A percentile compares a stretch with the other conserved stretches of the same genome.
These are phyloP conservation scores for Morella rubra DNA, from an alignment of 306 rosid genomes.

Conservation along the genomic window DNA sequence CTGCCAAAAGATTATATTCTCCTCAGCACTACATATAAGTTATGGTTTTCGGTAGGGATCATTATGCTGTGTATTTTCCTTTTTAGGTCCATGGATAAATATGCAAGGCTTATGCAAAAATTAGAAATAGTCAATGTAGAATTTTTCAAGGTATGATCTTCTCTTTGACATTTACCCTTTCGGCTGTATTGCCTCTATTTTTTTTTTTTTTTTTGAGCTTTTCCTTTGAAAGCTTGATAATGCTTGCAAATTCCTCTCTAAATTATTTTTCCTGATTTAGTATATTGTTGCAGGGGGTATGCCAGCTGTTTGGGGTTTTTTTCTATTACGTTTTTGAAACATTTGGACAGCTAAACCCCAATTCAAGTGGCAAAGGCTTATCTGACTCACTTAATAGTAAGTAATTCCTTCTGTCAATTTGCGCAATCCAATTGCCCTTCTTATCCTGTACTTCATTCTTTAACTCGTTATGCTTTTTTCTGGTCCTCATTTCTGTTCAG, in stretches of 20 bases:
- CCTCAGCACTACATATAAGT: neutral
- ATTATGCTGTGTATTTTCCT: slow-evolving; percentile 40
- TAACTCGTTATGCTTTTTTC: neutral
- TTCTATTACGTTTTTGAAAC: slow-evolving; percentile 75
- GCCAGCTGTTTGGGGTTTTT: slow-evolving; percentile 86
- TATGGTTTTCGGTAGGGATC: slow-evolving; percentile 23
- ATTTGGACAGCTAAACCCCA: slow-evolving; percentile 73
- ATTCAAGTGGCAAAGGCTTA: slow-evolving; percentile 69
- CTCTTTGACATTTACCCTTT: slow-evolving; percentile 22
- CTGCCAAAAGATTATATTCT: slow-evolving; percentile 13
- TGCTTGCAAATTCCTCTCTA: slow-evolving; percentile 31
- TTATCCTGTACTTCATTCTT: slow-evolving; percentile 3
- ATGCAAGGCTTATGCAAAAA: slow-evolving; percentile 97
- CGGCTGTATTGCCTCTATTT: slow-evolving; percentile 1
- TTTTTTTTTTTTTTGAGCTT: slow-evolving; percentile 6
- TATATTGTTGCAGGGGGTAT: slow-evolving; percentile 84
- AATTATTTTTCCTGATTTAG: slow-evolving; percentile 60
- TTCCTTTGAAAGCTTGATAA: slow-evolving; percentile 14
- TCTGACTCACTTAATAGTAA: slow-evolving; percentile 66
- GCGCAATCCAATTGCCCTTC: neutral
- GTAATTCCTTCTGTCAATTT: slow-evolving; percentile 26
- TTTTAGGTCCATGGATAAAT: slow-evolving; percentile 93
- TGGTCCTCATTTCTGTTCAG: neutral
- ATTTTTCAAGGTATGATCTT: slow-evolving; percentile 73
- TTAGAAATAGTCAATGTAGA: slow-evolving; percentile 78